Evolutionary conservation across 306 rosid genomes (phyloP).

Genomic region (Betula pendula): DNA sequence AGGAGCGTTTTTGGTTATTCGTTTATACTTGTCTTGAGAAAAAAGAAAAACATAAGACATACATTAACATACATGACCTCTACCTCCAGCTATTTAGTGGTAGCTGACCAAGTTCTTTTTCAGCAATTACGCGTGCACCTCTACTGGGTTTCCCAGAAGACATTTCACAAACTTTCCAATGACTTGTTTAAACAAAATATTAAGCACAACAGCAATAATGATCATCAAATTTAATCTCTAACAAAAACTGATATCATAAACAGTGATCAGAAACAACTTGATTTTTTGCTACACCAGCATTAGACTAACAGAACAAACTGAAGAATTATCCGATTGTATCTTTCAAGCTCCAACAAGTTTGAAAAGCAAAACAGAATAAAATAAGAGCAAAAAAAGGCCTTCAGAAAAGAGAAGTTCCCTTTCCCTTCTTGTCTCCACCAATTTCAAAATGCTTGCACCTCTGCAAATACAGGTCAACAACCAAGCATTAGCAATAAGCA

Average conservation of each 20-base stretch:
- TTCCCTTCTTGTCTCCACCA: constrained; percentile 65
- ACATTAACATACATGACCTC: too few species aligned
- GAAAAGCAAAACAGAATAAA: not conserved
- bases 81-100: too few species aligned
- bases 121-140: not conserved
- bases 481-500: not conserved
- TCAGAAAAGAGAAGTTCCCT: constrained; percentile 59
- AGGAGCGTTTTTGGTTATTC: too few species aligned
- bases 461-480: constrained; percentile 34
- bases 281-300: not conserved
- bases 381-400: not conserved
- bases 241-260: not conserved
- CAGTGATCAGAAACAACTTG: not conserved
- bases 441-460: constrained; percentile 67
- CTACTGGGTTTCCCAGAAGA: not conserved
- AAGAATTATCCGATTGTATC: too few species aligned
- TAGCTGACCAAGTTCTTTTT: too few species aligned
- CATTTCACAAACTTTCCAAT: not conserved
- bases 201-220: not conserved
- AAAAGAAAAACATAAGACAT: too few species aligned
- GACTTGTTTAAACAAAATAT: not conserved
- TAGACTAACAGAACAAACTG: not conserved
- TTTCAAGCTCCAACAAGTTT: too few species aligned
- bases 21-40: too few species aligned
- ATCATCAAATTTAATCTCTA: not conserved